Percentiles rank a stretch among this genome's conserved stretches.
These are phyloP conservation scores for Forsythia suspensa DNA, from an alignment of 257 asterid species.

Conservation along the genomic window DNA sequence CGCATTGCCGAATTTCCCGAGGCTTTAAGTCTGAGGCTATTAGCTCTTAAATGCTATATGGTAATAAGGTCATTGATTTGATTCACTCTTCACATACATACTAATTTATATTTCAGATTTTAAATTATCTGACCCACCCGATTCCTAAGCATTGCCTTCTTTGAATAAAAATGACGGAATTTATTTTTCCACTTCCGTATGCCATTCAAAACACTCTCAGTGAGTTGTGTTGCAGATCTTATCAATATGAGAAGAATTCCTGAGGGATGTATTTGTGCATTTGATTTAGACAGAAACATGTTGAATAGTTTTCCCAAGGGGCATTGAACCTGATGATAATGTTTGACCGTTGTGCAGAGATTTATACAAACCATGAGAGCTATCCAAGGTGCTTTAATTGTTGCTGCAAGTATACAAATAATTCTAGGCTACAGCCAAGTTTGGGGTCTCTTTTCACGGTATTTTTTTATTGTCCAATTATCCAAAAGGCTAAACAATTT, in stretches of 20 bases:
- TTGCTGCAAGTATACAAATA: slow-evolving; percentile 89
- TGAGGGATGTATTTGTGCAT: no score
- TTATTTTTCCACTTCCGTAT: no score
- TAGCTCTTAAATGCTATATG: background rate
- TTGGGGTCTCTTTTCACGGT: slow-evolving; percentile 99
- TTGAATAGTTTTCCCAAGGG: background rate
- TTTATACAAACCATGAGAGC: slow-evolving; percentile 93
- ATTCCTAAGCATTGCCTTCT: no score
- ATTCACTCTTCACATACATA: no score
- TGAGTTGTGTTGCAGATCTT: no score
- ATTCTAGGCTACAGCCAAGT: slow-evolving; percentile 96
- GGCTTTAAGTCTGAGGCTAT: background rate
- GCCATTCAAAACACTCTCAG: no score
- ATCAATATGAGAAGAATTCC: no score
- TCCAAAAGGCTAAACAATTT: slow-evolving; percentile 11
- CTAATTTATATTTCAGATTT: no score
- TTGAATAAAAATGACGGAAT: no score
- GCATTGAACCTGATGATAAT: background rate
- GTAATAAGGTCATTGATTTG: no score
- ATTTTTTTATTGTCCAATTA: slow-evolving; percentile 17
- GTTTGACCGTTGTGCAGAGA: slow-evolving; percentile 47
- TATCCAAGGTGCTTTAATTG: slow-evolving; percentile 92
- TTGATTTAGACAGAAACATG: no score
- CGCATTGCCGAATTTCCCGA: background rate
- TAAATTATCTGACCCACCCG: no score